A percentile compares a stretch with the other conserved stretches of the same genome.
These are phyloP conservation scores for Dittrichia graveolens DNA, from an alignment of 129 eudicot genomes.

Conservation along the genomic window DNA sequence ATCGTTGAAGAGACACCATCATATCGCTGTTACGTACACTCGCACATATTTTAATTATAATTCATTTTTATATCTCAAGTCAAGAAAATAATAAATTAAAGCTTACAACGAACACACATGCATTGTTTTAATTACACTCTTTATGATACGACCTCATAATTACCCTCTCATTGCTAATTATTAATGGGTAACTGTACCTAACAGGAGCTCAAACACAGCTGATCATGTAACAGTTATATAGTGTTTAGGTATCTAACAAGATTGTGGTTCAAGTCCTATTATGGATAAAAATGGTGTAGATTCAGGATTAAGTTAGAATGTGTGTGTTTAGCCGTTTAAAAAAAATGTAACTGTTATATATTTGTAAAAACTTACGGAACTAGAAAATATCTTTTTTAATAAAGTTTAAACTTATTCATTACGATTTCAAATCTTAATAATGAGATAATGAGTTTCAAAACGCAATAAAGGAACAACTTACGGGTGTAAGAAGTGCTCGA, in stretches of 20 bases:
- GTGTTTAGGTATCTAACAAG: too few relatives aligned
- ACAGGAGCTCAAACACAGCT: neutral
- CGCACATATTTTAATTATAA: constrained; percentile 8
- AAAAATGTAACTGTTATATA: too few relatives aligned
- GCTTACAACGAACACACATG: constrained; percentile 24
- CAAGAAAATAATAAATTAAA: constrained; percentile 15
- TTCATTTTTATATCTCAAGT: constrained; percentile 6
- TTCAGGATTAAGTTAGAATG: too few relatives aligned
- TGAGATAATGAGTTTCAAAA: too few relatives aligned
- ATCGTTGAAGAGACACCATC: constrained; percentile 35
- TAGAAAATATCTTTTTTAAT: too few relatives aligned
- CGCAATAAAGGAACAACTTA: constrained; percentile 39
- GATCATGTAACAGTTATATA: neutral
- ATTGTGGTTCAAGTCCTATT: too few relatives aligned
- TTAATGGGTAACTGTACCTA: constrained; percentile 11
- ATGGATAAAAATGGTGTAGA: too few relatives aligned
- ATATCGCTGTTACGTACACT: constrained; percentile 1
- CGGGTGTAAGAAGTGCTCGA: constrained; percentile 99
- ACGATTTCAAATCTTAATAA: too few relatives aligned
- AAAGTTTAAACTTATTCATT: too few relatives aligned
- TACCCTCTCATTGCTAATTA: constrained; percentile 30
- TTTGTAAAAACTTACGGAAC: too few relatives aligned
- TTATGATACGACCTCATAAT: constrained; percentile 18
- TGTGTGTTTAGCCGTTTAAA: too few relatives aligned
- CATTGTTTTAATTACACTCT: constrained; percentile 3